Conservation (phyloP, 441 rosid genomes). For the Erodium texanum region DNA sequence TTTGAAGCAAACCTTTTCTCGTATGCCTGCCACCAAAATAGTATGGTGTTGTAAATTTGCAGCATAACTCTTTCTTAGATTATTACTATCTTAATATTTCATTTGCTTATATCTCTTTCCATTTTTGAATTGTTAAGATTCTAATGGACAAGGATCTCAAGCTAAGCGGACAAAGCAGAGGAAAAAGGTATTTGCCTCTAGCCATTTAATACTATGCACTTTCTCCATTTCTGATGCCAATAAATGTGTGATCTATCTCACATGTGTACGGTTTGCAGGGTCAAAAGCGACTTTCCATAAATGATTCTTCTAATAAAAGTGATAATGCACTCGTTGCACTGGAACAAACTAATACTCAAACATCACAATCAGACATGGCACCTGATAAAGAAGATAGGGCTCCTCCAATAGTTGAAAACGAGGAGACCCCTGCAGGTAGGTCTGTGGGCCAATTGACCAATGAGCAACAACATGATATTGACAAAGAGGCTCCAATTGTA, state of each 20-base stretch:
- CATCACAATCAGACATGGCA: slow-evolving; percentile 26
- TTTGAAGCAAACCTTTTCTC: too few species aligned
- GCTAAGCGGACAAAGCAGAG: slow-evolving; percentile 40
- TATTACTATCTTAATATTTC: not conserved
- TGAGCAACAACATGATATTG: slow-evolving; percentile 27
- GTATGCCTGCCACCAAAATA: too few species aligned
- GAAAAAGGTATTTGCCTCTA: slow-evolving; percentile 47
- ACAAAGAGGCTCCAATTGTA: slow-evolving; percentile 26
- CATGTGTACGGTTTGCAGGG: slow-evolving; percentile 37
- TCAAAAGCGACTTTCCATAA: slow-evolving; percentile 35
- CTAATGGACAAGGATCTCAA: slow-evolving; percentile 65
- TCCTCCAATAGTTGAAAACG: slow-evolving; percentile 30
- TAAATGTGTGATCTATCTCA: slow-evolving; percentile 16
- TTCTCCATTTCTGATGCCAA: not conserved
- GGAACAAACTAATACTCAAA: slow-evolving; percentile 29
- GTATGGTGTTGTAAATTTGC: not conserved
- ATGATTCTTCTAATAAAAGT: slow-evolving; percentile 30
- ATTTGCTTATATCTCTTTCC: not conserved
- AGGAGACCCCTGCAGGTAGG: slow-evolving; percentile 30
- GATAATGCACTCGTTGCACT: slow-evolving; percentile 27
- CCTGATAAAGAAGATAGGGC: slow-evolving; percentile 27
- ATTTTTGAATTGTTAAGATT: slow-evolving; percentile 20
- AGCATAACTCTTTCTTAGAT: not conserved
- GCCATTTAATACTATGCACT: not conserved
- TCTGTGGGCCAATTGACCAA: slow-evolving; percentile 21